A percentile compares a stretch with the other conserved stretches of the same genome.
phyloP scores from a whole-genome alignment of 257 asterid genomes.

The Echium plantagineum region DNA sequence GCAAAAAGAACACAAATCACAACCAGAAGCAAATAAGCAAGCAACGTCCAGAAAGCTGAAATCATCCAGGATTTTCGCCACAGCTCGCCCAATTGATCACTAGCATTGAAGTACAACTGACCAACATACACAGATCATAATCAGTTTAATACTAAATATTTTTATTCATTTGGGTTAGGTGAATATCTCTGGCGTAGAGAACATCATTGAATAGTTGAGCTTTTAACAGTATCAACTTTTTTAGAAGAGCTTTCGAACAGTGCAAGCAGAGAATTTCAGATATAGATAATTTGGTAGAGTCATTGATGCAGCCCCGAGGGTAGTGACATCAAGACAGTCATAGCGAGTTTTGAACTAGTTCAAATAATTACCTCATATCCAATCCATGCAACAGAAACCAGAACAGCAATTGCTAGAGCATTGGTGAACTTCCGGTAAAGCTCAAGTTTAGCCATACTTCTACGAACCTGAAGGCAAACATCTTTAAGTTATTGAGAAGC shows the following conservation, averaged over 20 bases:
- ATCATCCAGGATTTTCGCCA: conserved; percentile 97
- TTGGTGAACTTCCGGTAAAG: conserved; percentile 85
- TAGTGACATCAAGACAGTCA: background rate
- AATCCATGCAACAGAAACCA: conserved; percentile 92
- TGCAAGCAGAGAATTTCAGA: background rate
- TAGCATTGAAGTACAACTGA: conserved; percentile 90
- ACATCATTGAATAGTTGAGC: background rate
- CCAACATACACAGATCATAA: conserved; percentile 12
- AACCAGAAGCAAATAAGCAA: conserved; percentile 61
- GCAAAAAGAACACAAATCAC: conserved; percentile 81
- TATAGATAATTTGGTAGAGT: background rate
- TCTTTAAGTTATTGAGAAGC: background rate
- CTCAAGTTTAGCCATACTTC: conserved; percentile 88
- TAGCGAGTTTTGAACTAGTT: background rate
- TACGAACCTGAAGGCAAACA: conserved; percentile 40
- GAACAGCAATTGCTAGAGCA: conserved; percentile 68
- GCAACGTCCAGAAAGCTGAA: conserved; percentile 87
- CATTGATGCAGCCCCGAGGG: background rate
- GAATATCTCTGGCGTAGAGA: no score
- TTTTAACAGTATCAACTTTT: background rate
- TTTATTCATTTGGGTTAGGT: background rate
- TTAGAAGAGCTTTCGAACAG: background rate
- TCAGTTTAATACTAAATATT: background rate
- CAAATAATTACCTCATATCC: conserved; percentile 70
- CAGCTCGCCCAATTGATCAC: conserved; percentile 77